Evolutionary conservation across 805 yeast genomes (phyloP), one percentile per base, ranked within the genome.

Genomic region (Pichia pseudocactophila): DNA sequence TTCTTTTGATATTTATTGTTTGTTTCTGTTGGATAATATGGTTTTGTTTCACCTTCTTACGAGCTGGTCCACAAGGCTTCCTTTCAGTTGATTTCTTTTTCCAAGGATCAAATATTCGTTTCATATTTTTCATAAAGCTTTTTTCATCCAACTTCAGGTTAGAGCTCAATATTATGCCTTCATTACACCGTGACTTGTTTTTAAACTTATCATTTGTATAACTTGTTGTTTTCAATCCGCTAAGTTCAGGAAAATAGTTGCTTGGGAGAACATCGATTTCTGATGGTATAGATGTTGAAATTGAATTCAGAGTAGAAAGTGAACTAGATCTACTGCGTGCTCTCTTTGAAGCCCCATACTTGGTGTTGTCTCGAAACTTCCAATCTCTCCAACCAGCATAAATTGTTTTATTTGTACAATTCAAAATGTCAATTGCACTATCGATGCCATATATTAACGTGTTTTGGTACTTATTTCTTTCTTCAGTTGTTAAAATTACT

Each of bases 301-400:
- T 19, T 7, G 43, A 35, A 18, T 39, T n/a, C 8, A 37, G 16
- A 1, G 50, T 37, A 1, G 50, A 44, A 1, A 30, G 18, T 0
- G 46, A 36, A 30, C 32, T 37, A 7, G 43, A 35, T n/a, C 37
- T 48, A 34, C 32, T 45, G 40, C 34, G 40, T 31, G 37, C 33
- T 26, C 15, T 27, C 19, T 42, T 36, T 3, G 39, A 16, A 39
- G 40, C 40, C 0, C 63, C 61, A 54, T 80, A 81, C 30, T 83
- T 58, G 1, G 90, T 85, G 59, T 82, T 88, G 40, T 73, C 74
- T 47, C 85, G 71, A 53, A 72, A 80, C 54, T 85, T 82, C 95
- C 95, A 87, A 58, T 87, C 96, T 56, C 96, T 71, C 96, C 96
- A 87, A 9, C 90, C 82, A 0, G 95, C 95, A 39, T 73, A 61